Evolutionary conservation across 768 basidiomycete genomes (phyloP).

Genomic region (Collybia nuda): DNA sequence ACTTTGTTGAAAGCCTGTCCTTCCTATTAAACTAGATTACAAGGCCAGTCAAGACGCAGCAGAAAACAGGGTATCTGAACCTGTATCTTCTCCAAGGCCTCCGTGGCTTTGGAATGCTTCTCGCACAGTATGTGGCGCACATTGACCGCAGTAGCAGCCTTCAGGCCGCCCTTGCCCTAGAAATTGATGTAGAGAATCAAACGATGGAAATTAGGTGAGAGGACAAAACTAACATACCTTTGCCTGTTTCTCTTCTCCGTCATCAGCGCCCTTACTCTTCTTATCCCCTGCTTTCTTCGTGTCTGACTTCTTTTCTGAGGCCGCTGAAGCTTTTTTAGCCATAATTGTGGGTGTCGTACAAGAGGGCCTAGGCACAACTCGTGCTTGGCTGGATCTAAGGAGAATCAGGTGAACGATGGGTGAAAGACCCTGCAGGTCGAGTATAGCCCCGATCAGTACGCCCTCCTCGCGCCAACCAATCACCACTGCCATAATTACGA

Average conservation of each 20-base stretch:
- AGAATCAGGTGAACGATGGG: no score
- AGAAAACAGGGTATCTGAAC: constrained; percentile 42
- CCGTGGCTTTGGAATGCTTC: constrained; percentile 78
- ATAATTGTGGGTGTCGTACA: constrained; percentile 16
- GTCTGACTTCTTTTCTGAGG: constrained; percentile 28
- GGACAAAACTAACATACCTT: constrained; percentile 28
- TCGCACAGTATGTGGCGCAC: constrained; percentile 89
- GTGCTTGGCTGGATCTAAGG: constrained; percentile 13
- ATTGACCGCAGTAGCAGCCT: constrained; percentile 79
- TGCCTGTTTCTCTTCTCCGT: constrained; percentile 35
- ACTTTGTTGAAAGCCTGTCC: constrained; percentile 87
- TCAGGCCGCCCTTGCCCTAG: constrained; percentile 58
- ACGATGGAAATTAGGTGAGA: no score
- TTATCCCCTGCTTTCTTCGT: constrained; percentile 39
- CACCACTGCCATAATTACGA: no score
- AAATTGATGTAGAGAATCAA: background rate
- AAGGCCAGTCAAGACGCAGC: background rate
- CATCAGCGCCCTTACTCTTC: constrained; percentile 41
- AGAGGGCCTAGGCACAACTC: constrained; percentile 4
- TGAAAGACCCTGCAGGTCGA: no score
- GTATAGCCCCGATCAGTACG: no score
- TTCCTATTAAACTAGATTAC: constrained; percentile 36
- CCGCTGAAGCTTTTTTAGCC: constrained; percentile 34
- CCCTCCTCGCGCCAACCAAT: no score
- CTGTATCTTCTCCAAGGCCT: constrained; percentile 80